A percentile compares a stretch with the other conserved stretches of the same genome.
phyloP scores from a whole-genome alignment of 2,329 filamentous ascomycete species.

The Hypomyces rosellus region DNA sequence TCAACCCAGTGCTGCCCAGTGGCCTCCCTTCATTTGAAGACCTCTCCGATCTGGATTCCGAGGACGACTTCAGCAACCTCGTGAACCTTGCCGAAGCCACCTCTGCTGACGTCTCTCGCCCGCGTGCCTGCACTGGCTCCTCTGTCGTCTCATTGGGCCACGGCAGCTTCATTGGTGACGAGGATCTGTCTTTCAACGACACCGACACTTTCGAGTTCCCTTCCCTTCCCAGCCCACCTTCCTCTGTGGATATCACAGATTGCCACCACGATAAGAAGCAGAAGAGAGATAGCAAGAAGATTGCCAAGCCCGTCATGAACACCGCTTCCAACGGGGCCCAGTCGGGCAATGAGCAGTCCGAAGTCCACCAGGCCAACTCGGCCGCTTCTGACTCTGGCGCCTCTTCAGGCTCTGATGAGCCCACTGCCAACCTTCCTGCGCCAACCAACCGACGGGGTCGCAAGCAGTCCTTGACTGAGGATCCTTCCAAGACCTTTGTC shows the following conservation, averaged over 20 bases:
- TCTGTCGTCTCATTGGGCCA: constrained; percentile 64
- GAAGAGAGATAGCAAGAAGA: constrained; percentile 48
- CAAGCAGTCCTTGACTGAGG: constrained; percentile 96
- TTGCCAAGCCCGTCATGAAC: constrained; percentile 38
- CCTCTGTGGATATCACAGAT: constrained; percentile 31
- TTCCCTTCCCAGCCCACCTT: constrained; percentile 56
- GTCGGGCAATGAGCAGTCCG: constrained; percentile 29
- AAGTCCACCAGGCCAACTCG: constrained; percentile 29
- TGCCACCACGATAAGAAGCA: constrained; percentile 51
- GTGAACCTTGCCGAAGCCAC: constrained; percentile 53
- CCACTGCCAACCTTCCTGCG: constrained; percentile 37
- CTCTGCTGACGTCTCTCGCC: constrained; percentile 60
- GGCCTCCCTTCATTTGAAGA: constrained; percentile 73
- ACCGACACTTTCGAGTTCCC: constrained; percentile 54
- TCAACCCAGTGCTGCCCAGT: constrained; percentile 43
- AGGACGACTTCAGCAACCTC: constrained; percentile 73
- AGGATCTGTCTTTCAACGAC: constrained; percentile 71
- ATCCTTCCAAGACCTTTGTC: constrained; percentile 96
- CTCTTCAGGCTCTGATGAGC: constrained; percentile 40
- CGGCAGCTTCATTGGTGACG: constrained; percentile 70
- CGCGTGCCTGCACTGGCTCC: constrained; percentile 61
- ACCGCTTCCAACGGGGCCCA: constrained; percentile 28
- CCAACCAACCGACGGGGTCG: constrained; percentile 86
- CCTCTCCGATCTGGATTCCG: constrained; percentile 83
- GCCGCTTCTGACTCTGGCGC: constrained; percentile 32